These are phyloP conservation scores for Phylloporus rhodoxanthus DNA, from an alignment of 768 basidiomycete genomes.

Conservation along the genomic window DNA sequence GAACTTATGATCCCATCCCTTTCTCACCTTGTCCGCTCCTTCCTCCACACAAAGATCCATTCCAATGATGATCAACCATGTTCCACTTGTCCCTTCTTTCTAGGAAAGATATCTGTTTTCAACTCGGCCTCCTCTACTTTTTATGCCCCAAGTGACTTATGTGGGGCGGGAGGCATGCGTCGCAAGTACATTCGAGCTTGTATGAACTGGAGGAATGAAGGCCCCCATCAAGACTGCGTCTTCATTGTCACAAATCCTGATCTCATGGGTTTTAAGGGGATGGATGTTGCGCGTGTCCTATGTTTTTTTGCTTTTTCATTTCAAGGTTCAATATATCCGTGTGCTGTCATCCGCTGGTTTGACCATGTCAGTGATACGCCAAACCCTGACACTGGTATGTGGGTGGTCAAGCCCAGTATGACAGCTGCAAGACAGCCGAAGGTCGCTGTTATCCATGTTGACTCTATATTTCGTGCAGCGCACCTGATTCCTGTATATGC, in stretches of 20 bases:
- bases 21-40: neutral
- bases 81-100: neutral
- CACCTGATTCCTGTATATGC: constrained; percentile 26
- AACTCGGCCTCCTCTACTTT: neutral
- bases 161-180: constrained; percentile 24
- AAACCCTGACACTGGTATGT: constrained; percentile 27
- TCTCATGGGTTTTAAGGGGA: constrained; percentile 1
- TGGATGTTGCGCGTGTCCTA: constrained; percentile 12
- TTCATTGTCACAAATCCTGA: constrained; percentile 14
- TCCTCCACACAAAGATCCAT: neutral
- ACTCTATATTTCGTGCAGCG: constrained; percentile 26
- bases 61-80: neutral
- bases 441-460: constrained; percentile 20
- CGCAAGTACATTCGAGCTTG: constrained; percentile 17
- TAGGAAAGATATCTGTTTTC: neutral
- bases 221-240: constrained; percentile 16
- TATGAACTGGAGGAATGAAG: constrained; percentile 13
- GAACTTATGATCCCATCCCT: neutral
- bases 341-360: constrained; percentile 22
- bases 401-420: constrained; percentile 18
- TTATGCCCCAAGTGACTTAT: constrained; percentile 22
- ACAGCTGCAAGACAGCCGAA: neutral
- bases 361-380: constrained; percentile 11
- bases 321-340: constrained; percentile 5
- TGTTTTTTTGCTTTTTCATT: constrained; percentile 22